These are phyloP conservation scores for Cyberlindnera xylosilytica DNA, from an alignment of 805 yeast genomes.

Conservation along the genomic window DNA sequence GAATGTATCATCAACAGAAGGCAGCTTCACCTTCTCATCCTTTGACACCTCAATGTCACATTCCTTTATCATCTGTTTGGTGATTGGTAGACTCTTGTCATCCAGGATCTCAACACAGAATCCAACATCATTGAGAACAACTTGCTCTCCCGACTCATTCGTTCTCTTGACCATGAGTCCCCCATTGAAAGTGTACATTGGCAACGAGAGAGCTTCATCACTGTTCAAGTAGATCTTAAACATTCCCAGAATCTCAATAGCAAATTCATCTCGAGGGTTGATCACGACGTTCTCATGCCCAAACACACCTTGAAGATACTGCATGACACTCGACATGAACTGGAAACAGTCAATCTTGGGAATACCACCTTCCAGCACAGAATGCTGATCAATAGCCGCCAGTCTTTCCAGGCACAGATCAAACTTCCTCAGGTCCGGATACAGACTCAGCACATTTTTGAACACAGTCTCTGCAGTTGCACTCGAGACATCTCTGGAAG, in stretches of 20 bases:
- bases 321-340: slow-evolving; percentile 13
- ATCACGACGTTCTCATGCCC: slow-evolving; percentile 13
- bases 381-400: slow-evolving; percentile 24
- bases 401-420: slow-evolving; percentile 20
- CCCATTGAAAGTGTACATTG: slow-evolving; percentile 2
- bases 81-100: slow-evolving; percentile 2
- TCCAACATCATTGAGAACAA: slow-evolving; percentile 14
- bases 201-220: slow-evolving; percentile 19
- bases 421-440: slow-evolving; percentile 18
- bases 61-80: neutral
- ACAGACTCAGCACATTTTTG: slow-evolving; percentile 13
- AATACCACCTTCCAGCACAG: slow-evolving; percentile 10
- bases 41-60: slow-evolving; percentile 1
- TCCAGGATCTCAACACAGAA: slow-evolving; percentile 10
- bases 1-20: slow-evolving; percentile 9
- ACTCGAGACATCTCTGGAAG: slow-evolving; percentile 18
- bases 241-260: slow-evolving; percentile 9
- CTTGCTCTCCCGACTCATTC: neutral
- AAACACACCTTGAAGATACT: slow-evolving; percentile 4
- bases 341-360: slow-evolving; percentile 21
- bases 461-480: slow-evolving; percentile 18
- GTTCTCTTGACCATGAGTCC: slow-evolving; percentile 1
- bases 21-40: slow-evolving; percentile 2
- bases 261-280: slow-evolving; percentile 21
- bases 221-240: slow-evolving; percentile 12